Evolutionary conservation across 1,284 basidiomycete species (phyloP).

Genomic region (Ceratobasidium sp.): DNA sequence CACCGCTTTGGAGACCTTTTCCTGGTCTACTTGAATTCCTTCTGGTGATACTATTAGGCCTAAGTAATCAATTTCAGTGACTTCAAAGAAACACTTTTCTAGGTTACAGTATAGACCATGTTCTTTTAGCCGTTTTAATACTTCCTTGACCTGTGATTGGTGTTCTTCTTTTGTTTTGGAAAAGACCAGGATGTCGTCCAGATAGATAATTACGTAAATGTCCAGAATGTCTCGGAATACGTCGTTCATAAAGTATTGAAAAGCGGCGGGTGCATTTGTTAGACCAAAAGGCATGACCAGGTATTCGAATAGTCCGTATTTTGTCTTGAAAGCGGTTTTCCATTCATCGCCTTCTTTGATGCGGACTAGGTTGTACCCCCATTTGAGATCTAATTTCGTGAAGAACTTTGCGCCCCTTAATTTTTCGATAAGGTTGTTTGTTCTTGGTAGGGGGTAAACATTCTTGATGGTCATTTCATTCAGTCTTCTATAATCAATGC

Average conservation of each 20-base stretch:
- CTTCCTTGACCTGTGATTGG: conserved; percentile 19
- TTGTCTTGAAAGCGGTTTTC: conserved; percentile 55
- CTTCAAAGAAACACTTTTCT: conserved; percentile 45
- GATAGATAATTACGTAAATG: conserved; percentile 32
- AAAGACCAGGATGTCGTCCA: conserved; percentile 43
- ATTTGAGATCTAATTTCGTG: conserved; percentile 52
- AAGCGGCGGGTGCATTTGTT: conserved; percentile 51
- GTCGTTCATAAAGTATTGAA: conserved; percentile 50
- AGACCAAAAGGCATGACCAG: conserved; percentile 53
- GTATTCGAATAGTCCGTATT: conserved; percentile 55
- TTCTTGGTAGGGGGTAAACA: conserved; percentile 47
- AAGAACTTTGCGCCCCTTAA: conserved; percentile 48
- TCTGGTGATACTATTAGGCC: conserved; percentile 51
- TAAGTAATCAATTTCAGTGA: conserved; percentile 48
- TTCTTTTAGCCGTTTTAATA: not conserved
- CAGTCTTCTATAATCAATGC: conserved; percentile 59
- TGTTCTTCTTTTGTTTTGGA: conserved; percentile 5
- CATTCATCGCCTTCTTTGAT: conserved; percentile 50
- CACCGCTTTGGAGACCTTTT: conserved; percentile 56
- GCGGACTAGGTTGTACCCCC: conserved; percentile 51
- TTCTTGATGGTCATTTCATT: conserved; percentile 27
- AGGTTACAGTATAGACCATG: conserved; percentile 4
- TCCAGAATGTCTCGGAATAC: conserved; percentile 35
- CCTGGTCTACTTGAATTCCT: conserved; percentile 56
- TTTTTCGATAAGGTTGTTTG: conserved; percentile 48